Evolutionary conservation across 2,329 filamentous ascomycete genomes (phyloP), one percentile per base, ranked within the genome.

Genomic region (Trichophaea hybrida): DNA sequence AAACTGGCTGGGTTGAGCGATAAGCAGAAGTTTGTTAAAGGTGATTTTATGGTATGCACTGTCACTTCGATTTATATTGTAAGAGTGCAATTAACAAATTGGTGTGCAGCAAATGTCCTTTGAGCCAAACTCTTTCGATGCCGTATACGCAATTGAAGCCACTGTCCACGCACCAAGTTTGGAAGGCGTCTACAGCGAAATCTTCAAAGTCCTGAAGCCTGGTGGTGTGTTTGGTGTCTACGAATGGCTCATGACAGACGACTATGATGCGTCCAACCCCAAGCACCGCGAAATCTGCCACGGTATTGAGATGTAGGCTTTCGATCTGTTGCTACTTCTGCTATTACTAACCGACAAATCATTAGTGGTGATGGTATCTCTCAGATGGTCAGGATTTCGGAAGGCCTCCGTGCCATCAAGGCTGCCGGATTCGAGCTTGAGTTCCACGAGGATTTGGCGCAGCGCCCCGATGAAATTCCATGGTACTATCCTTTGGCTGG

Each of bases 201-300:
- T 97, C 70, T 90, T 85, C 80, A 86, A 88, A 52, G 90, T 96
- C 24, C 79, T 98, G 65, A 98, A 97, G 80, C 93, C 93, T 17
- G 93, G 93, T 62, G 91, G 93, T 72, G 78, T 88, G 55, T 98
- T 97, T 69, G 93, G 91, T 71, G 91, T 97, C 56, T 98, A 97
- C 75, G 93, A 98, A 75, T 97, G 93, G 93, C 78, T 97, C 70
- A 97, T 98, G 93, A 97, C 90, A 5, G 90, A 96, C 64, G 77
- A 84, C 31, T 98, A 96, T 74, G 86, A 97, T 75, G 91, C 94
- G 72, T 78, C 85, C 62, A 89, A 96, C 78, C 73, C 87, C 0
- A 78, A 83, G 69, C 93, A 97, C 76, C 86, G 89, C 67, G 82
- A 87, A 72, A 93, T 97, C 70, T 87, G 93, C 65, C 82, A 96